Evolutionary conservation across 2,329 filamentous ascomycete genomes (phyloP).

Genomic region (Seiridium unicorne): DNA sequence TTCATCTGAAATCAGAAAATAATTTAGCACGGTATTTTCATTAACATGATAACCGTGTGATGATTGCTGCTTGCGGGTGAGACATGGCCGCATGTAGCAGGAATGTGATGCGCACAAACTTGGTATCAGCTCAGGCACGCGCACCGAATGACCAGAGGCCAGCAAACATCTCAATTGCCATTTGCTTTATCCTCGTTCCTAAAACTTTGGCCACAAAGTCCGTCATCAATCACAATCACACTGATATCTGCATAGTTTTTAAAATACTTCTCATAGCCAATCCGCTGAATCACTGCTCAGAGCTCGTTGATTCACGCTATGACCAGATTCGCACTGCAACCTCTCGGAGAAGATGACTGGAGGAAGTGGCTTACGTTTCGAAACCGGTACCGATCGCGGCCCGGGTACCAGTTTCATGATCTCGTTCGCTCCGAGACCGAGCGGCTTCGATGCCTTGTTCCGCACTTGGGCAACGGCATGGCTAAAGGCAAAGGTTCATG

Average conservation of each 20-base stretch:
- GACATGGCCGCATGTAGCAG: not conserved
- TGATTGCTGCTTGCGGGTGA: not conserved
- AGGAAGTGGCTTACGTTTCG: not conserved
- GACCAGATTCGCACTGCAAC: not conserved
- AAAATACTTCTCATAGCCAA: no score
- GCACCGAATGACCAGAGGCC: not conserved
- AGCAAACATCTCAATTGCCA: not conserved
- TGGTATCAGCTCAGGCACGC: not conserved
- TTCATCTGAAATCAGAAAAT: not conserved
- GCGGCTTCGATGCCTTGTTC: not conserved
- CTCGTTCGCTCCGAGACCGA: not conserved
- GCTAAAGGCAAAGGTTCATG: no score
- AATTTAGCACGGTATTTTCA: no score
- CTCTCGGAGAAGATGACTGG: not conserved
- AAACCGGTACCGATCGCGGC: not conserved
- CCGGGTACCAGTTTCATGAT: not conserved
- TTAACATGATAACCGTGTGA: not conserved
- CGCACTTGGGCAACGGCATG: no score
- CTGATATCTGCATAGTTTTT: no score
- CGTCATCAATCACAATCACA: no score
- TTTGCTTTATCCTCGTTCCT: no score
- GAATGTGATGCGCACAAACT: not conserved
- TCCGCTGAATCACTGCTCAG: no score
- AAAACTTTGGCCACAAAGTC: no score
- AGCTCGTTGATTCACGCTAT: not conserved